A percentile compares a stretch with the other conserved stretches of the same genome.
These are phyloP conservation scores for Aureobasidium leucospermi DNA, from an alignment of 2,329 filamentous ascomycete genomes.

Conservation along the genomic window DNA sequence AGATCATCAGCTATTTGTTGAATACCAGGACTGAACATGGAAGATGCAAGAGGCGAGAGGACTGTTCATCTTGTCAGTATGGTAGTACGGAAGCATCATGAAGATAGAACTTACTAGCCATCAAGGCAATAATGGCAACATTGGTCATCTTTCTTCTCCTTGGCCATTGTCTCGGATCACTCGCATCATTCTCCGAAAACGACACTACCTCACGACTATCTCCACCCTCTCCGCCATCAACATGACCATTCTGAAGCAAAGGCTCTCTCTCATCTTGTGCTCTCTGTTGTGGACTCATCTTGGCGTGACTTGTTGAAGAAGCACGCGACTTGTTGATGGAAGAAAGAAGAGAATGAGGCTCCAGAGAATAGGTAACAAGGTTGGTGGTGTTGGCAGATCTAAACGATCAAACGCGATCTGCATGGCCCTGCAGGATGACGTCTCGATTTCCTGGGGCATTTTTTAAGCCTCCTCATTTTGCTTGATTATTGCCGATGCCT, in stretches of 20 bases:
- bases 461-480: constrained; percentile 1
- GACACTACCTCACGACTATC: constrained; percentile 23
- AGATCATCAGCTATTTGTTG: constrained; percentile 42
- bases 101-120: constrained; percentile 34
- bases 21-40: constrained; percentile 48
- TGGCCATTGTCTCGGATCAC: constrained; percentile 42
- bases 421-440: constrained; percentile 7
- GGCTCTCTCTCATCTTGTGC: constrained; percentile 31
- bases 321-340: not conserved
- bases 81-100: not conserved
- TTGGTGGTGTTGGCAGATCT: not conserved
- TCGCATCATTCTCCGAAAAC: constrained; percentile 33
- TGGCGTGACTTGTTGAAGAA: not conserved
- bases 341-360: not conserved
- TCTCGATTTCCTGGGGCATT: not conserved
- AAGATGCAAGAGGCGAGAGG: constrained; percentile 40
- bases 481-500: not conserved
- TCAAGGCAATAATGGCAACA: constrained; percentile 43
- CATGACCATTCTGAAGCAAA: constrained; percentile 29
- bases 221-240: constrained; percentile 29
- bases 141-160: constrained; percentile 40
- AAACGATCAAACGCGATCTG: not conserved
- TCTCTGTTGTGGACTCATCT: not conserved
- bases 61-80: constrained; percentile 24
- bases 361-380: not conserved